These are phyloP conservation scores for Letharia columbiana DNA, from an alignment of 495 filamentous ascomycete genomes.

Conservation along the genomic window DNA sequence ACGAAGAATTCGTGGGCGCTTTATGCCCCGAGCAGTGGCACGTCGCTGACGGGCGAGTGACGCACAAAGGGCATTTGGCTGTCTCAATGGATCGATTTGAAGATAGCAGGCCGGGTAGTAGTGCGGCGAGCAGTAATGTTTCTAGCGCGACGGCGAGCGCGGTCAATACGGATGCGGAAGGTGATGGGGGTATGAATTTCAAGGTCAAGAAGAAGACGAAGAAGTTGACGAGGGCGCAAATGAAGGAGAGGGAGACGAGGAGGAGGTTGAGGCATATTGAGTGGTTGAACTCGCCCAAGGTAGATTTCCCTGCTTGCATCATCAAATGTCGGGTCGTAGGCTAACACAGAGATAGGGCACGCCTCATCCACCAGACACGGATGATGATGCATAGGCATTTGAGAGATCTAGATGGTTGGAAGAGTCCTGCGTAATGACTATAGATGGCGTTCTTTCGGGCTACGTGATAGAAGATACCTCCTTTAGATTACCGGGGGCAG, in stretches of 20 bases:
- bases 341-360: conserved; percentile 60
- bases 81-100: conserved; percentile 78
- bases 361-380: conserved; percentile 66
- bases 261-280: conserved; percentile 89
- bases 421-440: not conserved
- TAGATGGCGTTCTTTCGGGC: conserved; percentile 13
- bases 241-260: conserved; percentile 86
- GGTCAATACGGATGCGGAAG: conserved; percentile 79
- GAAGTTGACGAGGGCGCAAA: conserved; percentile 93
- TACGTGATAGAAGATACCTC: conserved; percentile 2
- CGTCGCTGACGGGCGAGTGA: conserved; percentile 77
- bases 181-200: conserved; percentile 77
- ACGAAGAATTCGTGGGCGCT: conserved; percentile 95
- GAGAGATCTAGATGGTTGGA: not conserved
- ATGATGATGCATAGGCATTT: conserved; percentile 52
- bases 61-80: conserved; percentile 67
- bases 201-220: conserved; percentile 87
- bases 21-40: conserved; percentile 93
- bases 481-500: not conserved
- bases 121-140: conserved; percentile 51
- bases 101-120: conserved; percentile 60
- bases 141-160: conserved; percentile 56
- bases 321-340: conserved; percentile 11
- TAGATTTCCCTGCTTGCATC: conserved; percentile 7
- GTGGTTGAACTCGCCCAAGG: conserved; percentile 66